Conservation (phyloP, 2,329 filamentous ascomycete genomes). For the Neofusicoccum ribis region DNA sequence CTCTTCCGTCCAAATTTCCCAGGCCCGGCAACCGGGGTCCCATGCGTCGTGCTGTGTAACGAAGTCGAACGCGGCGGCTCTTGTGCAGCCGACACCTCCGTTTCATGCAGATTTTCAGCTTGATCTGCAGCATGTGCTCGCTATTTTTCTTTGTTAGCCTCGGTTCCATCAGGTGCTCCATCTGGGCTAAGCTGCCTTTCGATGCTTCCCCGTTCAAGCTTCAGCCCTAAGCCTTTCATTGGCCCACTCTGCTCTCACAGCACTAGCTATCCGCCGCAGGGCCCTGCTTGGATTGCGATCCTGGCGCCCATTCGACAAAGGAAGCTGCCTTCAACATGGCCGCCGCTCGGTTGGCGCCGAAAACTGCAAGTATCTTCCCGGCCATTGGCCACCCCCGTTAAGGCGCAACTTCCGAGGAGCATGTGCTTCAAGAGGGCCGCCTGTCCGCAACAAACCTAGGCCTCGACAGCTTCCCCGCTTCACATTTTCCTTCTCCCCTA, state of each 20-base stretch:
- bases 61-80: neutral
- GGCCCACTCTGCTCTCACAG: neutral
- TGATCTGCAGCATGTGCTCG: slow-evolving; percentile 15
- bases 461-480: slow-evolving; percentile 4
- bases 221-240: neutral
- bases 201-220: neutral
- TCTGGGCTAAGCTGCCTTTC: neutral
- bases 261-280: slow-evolving; percentile 5
- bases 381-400: neutral
- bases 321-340: neutral
- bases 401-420: slow-evolving; percentile 9
- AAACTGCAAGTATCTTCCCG: slow-evolving; percentile 4
- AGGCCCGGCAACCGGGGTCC: neutral
- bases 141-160: neutral
- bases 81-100: slow-evolving; percentile 5
- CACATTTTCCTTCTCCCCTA: neutral
- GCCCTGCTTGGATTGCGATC: neutral
- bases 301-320: slow-evolving; percentile 6
- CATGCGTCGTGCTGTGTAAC: slow-evolving; percentile 10
- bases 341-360: slow-evolving; percentile 6
- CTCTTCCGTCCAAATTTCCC: neutral
- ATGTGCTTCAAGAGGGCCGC: slow-evolving; percentile 9
- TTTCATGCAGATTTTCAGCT: neutral
- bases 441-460: slow-evolving; percentile 8
- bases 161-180: neutral